Evolutionary conservation across 164 flowering plant genomes (phyloP).

Genomic region (Tinospora cordifolia): DNA sequence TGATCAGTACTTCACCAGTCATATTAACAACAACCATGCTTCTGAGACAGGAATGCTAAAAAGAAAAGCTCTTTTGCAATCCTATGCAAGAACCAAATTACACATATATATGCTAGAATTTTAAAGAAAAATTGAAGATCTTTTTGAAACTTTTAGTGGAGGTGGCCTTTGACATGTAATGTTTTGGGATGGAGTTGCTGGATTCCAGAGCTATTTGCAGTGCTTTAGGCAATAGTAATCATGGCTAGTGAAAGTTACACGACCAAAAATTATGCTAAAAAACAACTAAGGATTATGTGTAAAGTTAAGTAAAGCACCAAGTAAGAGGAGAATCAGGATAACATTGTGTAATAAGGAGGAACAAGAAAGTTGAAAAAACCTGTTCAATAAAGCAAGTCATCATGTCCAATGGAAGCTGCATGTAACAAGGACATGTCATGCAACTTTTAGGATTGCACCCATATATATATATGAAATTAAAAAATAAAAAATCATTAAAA

Average conservation of each 20-base stretch:
- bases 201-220: conserved; percentile 42
- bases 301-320: conserved; percentile 33
- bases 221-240: conserved; percentile 56
- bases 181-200: conserved; percentile 21
- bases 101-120: neutral
- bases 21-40: conserved; percentile 73
- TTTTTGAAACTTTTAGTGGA: conserved; percentile 58
- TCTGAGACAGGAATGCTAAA: conserved; percentile 5
- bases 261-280: conserved; percentile 17
- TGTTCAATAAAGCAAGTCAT: neutral
- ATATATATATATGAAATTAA: too few relatives aligned
- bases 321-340: conserved; percentile 25
- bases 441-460: neutral
- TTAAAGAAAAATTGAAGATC: conserved; percentile 22
- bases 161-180: conserved; percentile 25
- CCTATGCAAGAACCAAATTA: neutral
- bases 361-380: neutral
- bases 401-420: neutral
- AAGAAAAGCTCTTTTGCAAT: neutral
- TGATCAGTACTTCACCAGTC: conserved; percentile 59
- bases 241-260: conserved; percentile 45
- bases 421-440: neutral
- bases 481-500: too few relatives aligned
- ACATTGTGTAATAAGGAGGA: conserved; percentile 13
- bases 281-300: conserved; percentile 24